Percentiles rank a stretch among this genome's conserved stretches.
phyloP scores from a whole-genome alignment of 331 rosid species.

The Telfairia occidentalis region DNA sequence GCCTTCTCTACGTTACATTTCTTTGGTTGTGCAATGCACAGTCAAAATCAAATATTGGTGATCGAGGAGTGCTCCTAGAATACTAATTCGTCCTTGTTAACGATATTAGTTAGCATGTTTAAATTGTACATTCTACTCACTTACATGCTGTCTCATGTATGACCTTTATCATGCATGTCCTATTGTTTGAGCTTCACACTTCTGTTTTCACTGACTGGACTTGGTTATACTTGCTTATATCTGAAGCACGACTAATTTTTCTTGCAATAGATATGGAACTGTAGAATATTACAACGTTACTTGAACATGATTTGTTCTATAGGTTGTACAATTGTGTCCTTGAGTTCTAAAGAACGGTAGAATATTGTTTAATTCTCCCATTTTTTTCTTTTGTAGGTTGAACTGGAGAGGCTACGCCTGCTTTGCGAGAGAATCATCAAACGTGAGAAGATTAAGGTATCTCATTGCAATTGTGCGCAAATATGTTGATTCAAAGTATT shows the following conservation, averaged over 20 bases:
- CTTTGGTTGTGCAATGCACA: background rate
- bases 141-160: background rate
- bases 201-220: background rate
- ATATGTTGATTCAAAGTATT: background rate
- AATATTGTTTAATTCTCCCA: background rate
- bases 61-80: background rate
- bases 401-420: constrained; percentile 85
- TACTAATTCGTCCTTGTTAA: background rate
- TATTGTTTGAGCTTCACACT: background rate
- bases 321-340: too few relatives aligned
- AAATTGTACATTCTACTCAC: background rate
- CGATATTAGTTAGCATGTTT: background rate
- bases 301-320: too few relatives aligned
- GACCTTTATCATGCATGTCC: background rate
- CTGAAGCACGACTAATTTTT: background rate
- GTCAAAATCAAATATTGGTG: background rate
- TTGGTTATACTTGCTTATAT: background rate
- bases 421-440: constrained; percentile 90
- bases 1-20: background rate
- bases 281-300: too few relatives aligned
- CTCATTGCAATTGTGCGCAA: background rate
- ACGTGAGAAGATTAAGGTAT: constrained; percentile 92
- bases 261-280: background rate
- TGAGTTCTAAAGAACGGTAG: too few relatives aligned
- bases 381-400: constrained; percentile 53